Conservation (phyloP, 225 moss, liverwort and hornwort genomes). For the Thuidium tamariscinum region DNA sequence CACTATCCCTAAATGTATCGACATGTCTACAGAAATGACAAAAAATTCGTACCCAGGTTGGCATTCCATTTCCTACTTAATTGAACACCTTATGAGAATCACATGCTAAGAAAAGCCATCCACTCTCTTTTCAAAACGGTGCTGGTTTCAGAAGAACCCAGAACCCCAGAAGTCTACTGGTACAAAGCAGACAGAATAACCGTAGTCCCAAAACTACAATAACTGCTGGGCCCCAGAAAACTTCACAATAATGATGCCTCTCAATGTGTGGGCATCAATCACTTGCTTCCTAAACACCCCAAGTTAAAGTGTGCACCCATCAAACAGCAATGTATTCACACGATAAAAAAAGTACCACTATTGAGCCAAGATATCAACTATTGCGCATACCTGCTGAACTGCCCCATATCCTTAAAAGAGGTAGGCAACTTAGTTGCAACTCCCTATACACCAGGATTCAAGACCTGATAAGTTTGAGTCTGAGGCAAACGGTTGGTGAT, state of each 20-base stretch:
- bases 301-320: conserved; percentile 1
- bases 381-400: conserved; percentile 5
- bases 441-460: neutral
- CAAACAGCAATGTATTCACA: conserved; percentile 21
- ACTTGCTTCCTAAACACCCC: conserved; percentile 2
- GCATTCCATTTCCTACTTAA: neutral
- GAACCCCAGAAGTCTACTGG: neutral
- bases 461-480: neutral
- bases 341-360: neutral
- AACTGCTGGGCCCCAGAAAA: neutral
- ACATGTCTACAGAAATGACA: neutral
- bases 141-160: neutral
- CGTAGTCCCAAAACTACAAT: neutral
- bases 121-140: neutral
- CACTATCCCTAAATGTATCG: neutral
- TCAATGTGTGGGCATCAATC: conserved; percentile 8
- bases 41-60: neutral
- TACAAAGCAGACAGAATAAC: neutral
- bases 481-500: neutral
- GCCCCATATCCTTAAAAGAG: neutral
- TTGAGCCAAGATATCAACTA: conserved; percentile 3
- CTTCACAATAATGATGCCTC: conserved; percentile 8
- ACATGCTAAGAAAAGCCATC: neutral
- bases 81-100: conserved; percentile 3
- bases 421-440: conserved; percentile 23